phyloP scores from a whole-genome alignment of 2,329 filamentous ascomycete species.

The Aureobasidium lini region DNA sequence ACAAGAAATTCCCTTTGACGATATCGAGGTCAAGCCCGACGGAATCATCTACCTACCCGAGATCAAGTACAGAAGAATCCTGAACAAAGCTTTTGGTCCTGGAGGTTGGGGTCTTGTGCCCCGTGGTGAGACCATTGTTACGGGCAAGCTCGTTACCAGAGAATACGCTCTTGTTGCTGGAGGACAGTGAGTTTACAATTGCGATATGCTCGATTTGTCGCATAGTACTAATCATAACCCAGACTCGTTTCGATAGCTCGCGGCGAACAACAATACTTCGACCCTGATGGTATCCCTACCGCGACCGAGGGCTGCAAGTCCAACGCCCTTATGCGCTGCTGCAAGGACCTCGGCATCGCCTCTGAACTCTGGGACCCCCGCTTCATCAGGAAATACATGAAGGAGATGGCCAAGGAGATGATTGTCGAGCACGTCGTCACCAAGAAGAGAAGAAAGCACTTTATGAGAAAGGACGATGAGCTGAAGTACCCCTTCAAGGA shows the following conservation, averaged over 20 bases:
- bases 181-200: constrained; percentile 58
- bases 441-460: constrained; percentile 87
- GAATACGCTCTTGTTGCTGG: constrained; percentile 89
- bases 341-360: constrained; percentile 92
- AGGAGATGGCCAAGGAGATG: constrained; percentile 64
- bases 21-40: constrained; percentile 96
- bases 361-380: constrained; percentile 94
- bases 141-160: constrained; percentile 71
- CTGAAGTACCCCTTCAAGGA: constrained; percentile 58
- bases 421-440: constrained; percentile 83
- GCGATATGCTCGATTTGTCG: neutral
- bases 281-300: constrained; percentile 80
- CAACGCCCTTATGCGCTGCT: constrained; percentile 95
- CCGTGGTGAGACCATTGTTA: constrained; percentile 74
- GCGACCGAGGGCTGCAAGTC: constrained; percentile 96
- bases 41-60: constrained; percentile 94
- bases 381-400: constrained; percentile 78
- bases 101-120: constrained; percentile 94
- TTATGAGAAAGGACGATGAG: constrained; percentile 74
- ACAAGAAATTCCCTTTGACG: constrained; percentile 57
- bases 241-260: constrained; percentile 89
- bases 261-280: constrained; percentile 92
- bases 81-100: constrained; percentile 87
- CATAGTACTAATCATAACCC: constrained; percentile 4
- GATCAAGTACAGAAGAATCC: constrained; percentile 90